These are phyloP conservation scores for Cryphonectria carpinicola DNA, from an alignment of 2,329 filamentous ascomycete species.

Conservation along the genomic window DNA sequence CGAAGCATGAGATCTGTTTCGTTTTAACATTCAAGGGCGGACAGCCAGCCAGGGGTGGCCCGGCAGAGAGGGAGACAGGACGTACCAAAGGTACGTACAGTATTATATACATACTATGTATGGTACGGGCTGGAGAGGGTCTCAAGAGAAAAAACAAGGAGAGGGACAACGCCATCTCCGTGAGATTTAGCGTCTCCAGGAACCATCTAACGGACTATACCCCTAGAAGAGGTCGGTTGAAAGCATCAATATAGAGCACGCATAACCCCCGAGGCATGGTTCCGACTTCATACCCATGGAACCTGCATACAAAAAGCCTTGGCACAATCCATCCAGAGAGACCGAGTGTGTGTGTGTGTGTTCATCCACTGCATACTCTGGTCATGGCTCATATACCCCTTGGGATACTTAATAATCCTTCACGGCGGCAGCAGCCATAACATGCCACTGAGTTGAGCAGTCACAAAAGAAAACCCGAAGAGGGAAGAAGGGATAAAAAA, in stretches of 20 bases:
- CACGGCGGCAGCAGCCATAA: neutral
- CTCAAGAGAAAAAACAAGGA: neutral
- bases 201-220: neutral
- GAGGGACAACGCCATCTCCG: neutral
- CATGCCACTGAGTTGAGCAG: neutral
- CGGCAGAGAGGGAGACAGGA: neutral
- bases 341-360: neutral
- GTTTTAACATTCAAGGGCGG: neutral
- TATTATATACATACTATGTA: neutral
- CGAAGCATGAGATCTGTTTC: neutral
- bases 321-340: neutral
- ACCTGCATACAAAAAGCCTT: neutral
- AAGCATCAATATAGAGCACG: neutral
- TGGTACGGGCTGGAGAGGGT: neutral
- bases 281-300: neutral
- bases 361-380: neutral
- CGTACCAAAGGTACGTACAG: neutral
- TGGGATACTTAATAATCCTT: neutral
- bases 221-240: neutral
- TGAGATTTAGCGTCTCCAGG: neutral
- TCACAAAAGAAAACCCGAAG: neutral
- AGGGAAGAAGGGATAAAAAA: too few relatives aligned
- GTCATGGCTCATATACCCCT: neutral
- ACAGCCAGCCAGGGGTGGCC: neutral
- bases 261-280: neutral